Percentiles rank a stretch among this genome's conserved stretches.
Conservation (phyloP, 108 stramenopile species). For the Pinguiococcus pyrenoidosus region DNA sequence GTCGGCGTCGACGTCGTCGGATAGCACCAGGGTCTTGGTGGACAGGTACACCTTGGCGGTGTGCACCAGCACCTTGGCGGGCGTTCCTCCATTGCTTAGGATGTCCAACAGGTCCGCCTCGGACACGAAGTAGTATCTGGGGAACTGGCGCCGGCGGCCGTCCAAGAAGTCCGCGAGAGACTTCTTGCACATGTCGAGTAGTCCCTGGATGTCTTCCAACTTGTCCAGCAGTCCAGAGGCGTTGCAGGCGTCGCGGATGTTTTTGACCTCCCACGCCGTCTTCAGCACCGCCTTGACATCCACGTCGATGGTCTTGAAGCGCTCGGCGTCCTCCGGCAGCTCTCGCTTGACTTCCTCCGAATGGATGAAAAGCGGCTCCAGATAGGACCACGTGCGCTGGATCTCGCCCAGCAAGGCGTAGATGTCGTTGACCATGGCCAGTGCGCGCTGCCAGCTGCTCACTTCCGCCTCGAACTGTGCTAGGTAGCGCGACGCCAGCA, state of each 20-base stretch:
- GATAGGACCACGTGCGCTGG: slow-evolving; percentile 65
- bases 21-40: slow-evolving; percentile 43
- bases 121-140: slow-evolving; percentile 63
- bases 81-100: slow-evolving; percentile 55
- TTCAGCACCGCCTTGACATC: slow-evolving; percentile 45
- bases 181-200: slow-evolving; percentile 62
- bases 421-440: slow-evolving; percentile 50
- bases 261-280: slow-evolving; percentile 42
- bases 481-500: slow-evolving; percentile 50
- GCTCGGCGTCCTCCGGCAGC: slow-evolving; percentile 57
- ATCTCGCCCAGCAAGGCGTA: slow-evolving; percentile 46
- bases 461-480: slow-evolving; percentile 50
- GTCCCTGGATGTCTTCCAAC: slow-evolving; percentile 48
- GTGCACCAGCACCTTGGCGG: slow-evolving; percentile 53
- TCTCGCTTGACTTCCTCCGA: slow-evolving; percentile 65
- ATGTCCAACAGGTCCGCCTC: slow-evolving; percentile 64
- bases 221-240: slow-evolving; percentile 38
- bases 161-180: slow-evolving; percentile 61
- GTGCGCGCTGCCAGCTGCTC: slow-evolving; percentile 40
- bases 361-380: slow-evolving; percentile 64
- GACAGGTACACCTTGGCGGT: slow-evolving; percentile 60
- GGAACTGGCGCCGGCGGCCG: slow-evolving; percentile 56
- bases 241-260: slow-evolving; percentile 52
- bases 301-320: slow-evolving; percentile 53
- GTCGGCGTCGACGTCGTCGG: slow-evolving; percentile 4